Conservation (phyloP, 1,284 basidiomycete genomes). For the Trichosporon sp. region DNA sequence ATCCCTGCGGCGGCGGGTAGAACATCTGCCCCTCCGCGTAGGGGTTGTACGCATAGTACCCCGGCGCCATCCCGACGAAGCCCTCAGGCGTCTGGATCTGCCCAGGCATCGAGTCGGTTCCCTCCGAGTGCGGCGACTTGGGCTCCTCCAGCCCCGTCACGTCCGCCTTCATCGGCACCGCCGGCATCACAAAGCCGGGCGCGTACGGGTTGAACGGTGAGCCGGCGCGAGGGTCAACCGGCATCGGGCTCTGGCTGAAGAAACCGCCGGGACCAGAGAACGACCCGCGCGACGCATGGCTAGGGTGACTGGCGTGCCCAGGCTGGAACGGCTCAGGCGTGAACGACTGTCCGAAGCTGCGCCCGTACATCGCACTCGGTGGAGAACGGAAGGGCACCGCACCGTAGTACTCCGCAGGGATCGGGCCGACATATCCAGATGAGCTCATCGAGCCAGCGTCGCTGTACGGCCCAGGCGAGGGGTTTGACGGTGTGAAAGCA, state of each 20-base stretch:
- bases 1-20: constrained; percentile 16
- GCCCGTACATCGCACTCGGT: constrained; percentile 52
- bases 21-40: constrained; percentile 19
- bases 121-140: constrained; percentile 16
- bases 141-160: not conserved
- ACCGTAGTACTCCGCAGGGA: constrained; percentile 45
- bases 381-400: constrained; percentile 62
- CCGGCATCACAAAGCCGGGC: constrained; percentile 31
- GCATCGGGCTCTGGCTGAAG: constrained; percentile 4
- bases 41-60: constrained; percentile 27
- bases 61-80: constrained; percentile 2
- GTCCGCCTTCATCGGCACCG: constrained; percentile 7
- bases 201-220: constrained; percentile 32
- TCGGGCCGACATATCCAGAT: constrained; percentile 13
- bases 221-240: constrained; percentile 12
- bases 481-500: constrained; percentile 18
- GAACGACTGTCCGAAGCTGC: constrained; percentile 18
- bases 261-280: constrained; percentile 22
- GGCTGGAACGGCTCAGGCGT: constrained; percentile 18
- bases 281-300: constrained; percentile 21
- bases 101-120: constrained; percentile 8
- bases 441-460: constrained; percentile 35
- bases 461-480: constrained; percentile 19
- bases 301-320: constrained; percentile 9
- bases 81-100: constrained; percentile 7